phyloP scores from a whole-genome alignment of 305 asterid species.

The Fraxinus sp. region DNA sequence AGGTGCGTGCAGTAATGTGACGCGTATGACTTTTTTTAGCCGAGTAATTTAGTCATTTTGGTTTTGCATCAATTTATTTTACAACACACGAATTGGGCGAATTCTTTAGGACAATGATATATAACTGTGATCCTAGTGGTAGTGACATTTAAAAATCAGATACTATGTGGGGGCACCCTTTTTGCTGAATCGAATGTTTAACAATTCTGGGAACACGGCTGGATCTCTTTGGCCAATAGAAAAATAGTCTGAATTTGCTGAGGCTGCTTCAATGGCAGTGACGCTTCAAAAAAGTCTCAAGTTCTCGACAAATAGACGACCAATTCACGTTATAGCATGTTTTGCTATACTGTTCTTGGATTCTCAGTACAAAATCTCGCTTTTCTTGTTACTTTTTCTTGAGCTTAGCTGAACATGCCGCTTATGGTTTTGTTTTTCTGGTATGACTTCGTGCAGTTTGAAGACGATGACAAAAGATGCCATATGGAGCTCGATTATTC shows the following conservation, averaged over 20 bases:
- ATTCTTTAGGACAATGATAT: background rate
- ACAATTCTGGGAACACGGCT: background rate
- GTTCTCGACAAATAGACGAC: background rate
- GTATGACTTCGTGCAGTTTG: constrained; percentile 47
- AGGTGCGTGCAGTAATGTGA: constrained; percentile 35
- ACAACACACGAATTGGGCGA: background rate
- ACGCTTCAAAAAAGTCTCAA: background rate
- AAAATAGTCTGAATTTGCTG: background rate
- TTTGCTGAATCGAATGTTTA: background rate
- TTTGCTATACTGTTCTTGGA: background rate
- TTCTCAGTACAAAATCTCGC: background rate
- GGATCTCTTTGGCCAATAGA: background rate
- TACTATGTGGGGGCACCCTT: background rate
- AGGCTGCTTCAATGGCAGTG: background rate
- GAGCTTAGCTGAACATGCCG: background rate
- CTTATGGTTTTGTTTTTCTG: constrained; percentile 3
- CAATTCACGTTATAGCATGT: background rate
- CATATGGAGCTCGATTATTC: constrained; percentile 69
- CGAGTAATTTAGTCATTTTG: background rate
- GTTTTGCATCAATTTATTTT: background rate
- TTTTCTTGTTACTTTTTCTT: background rate
- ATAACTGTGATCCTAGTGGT: background rate
- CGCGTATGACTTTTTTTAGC: background rate
- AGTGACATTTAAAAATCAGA: background rate
- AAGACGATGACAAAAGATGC: constrained; percentile 64